Conservation (phyloP, 1,284 basidiomycete species). For the Acaromyces ingoldii region DNA sequence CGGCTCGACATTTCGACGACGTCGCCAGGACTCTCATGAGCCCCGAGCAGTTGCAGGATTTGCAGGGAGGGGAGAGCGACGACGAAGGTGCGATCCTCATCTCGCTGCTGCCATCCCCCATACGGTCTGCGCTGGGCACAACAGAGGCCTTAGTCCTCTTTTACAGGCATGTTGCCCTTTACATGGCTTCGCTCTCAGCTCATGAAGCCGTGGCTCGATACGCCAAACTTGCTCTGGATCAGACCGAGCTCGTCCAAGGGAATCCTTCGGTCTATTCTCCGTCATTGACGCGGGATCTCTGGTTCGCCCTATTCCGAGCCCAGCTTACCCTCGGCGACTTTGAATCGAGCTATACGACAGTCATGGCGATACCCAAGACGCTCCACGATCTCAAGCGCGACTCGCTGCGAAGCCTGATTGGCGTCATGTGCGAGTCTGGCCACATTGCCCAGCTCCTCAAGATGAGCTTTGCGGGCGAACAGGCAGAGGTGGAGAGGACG, state of each 20-base stretch:
- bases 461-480: slow-evolving; percentile 79
- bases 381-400: slow-evolving; percentile 10
- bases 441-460: slow-evolving; percentile 72
- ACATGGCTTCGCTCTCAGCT: too few species aligned
- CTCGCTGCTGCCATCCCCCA: not conserved
- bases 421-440: slow-evolving; percentile 87
- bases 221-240: too few species aligned
- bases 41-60: too few species aligned
- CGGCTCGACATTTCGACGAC: too few species aligned
- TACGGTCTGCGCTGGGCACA: not conserved
- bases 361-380: slow-evolving; percentile 36
- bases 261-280: too few species aligned
- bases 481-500: slow-evolving; percentile 80
- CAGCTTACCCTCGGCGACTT: slow-evolving; percentile 36
- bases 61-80: too few species aligned
- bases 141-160: not conserved
- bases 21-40: too few species aligned
- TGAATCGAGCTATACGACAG: slow-evolving; percentile 27
- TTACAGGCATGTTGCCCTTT: not conserved
- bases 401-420: slow-evolving; percentile 40
- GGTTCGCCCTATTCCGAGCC: slow-evolving; percentile 40
- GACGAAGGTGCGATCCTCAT: too few species aligned
- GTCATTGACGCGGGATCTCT: too few species aligned
- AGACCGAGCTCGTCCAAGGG: too few species aligned
- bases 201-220: too few species aligned